Evolutionary conservation across 1,284 basidiomycete species (phyloP).

Genomic region (Cutaneotrichosporon sp.): DNA sequence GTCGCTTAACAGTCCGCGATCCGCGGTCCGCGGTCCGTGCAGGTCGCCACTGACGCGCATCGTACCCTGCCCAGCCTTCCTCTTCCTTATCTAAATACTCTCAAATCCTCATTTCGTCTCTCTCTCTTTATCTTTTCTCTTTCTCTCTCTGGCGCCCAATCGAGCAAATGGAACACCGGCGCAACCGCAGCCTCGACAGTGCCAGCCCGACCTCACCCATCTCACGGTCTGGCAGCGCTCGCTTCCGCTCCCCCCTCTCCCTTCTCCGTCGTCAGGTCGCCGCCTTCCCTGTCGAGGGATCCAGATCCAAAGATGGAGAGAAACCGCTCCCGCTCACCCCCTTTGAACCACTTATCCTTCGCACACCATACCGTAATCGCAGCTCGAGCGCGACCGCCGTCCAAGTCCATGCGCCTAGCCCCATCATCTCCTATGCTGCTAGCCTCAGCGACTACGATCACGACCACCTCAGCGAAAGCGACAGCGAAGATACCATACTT

Average conservation of each 20-base stretch:
- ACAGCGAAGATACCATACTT: not conserved
- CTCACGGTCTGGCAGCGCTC: not conserved
- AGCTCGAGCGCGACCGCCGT: not conserved
- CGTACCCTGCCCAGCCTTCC: no score
- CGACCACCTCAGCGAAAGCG: not conserved
- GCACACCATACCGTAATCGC: slow-evolving; percentile 5
- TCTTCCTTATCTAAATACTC: no score
- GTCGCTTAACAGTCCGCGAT: no score
- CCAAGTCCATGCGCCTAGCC: not conserved
- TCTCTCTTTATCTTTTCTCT: not conserved
- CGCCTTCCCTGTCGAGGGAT: not conserved
- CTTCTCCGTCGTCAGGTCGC: not conserved
- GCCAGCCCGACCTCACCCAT: not conserved
- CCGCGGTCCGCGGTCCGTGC: no score
- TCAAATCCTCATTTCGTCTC: no score
- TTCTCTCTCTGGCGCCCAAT: not conserved
- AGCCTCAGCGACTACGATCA: not conserved
- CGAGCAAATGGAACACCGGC: not conserved
- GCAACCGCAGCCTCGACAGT: not conserved
- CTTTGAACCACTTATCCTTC: not conserved
- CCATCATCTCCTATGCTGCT: not conserved
- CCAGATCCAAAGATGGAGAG: not conserved
- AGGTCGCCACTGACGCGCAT: no score
- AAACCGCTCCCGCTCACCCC: not conserved
- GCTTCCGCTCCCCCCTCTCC: not conserved